Evolutionary conservation across 352 stramenopile species (phyloP).

Genomic region (Phytophthora constricta): DNA sequence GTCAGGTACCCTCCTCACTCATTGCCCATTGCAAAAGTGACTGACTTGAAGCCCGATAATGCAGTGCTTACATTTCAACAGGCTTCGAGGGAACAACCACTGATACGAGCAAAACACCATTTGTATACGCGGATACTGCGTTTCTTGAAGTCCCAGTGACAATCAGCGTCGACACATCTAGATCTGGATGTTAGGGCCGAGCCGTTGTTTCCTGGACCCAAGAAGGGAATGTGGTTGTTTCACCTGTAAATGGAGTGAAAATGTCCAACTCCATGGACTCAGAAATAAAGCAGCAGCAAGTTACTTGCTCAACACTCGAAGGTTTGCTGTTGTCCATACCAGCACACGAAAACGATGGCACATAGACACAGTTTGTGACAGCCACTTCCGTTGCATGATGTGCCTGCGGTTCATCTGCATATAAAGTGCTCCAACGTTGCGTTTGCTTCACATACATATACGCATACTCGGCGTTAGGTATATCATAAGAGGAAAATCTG

Average conservation of each 20-base stretch:
- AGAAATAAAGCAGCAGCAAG: conserved; percentile 39
- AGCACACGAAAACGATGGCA: conserved; percentile 9
- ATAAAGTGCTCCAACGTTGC: conserved; percentile 27
- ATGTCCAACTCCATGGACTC: conserved; percentile 31
- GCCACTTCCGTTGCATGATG: background rate
- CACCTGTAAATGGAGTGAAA: conserved; percentile 2
- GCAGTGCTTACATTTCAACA: conserved; percentile 51
- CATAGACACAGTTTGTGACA: conserved; percentile 25
- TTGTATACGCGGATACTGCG: conserved; percentile 54
- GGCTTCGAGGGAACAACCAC: conserved; percentile 51
- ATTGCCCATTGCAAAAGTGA: too few relatives aligned
- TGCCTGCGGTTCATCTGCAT: conserved; percentile 15
- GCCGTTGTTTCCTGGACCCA: conserved; percentile 6
- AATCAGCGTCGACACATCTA: conserved; percentile 40
- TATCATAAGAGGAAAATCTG: background rate
- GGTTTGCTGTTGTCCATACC: background rate
- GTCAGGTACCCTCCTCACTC: too few relatives aligned
- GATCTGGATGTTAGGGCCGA: conserved; percentile 10
- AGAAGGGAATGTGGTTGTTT: conserved; percentile 1
- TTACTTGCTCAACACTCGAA: conserved; percentile 26
- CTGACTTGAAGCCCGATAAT: background rate
- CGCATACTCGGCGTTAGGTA: background rate
- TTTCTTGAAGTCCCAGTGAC: conserved; percentile 55
- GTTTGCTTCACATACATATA: conserved; percentile 4
- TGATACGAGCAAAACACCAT: conserved; percentile 49